Evolutionary conservation across 2,329 filamentous ascomycete genomes (phyloP).

Genomic region (Pseudogymnoascus sp.): DNA sequence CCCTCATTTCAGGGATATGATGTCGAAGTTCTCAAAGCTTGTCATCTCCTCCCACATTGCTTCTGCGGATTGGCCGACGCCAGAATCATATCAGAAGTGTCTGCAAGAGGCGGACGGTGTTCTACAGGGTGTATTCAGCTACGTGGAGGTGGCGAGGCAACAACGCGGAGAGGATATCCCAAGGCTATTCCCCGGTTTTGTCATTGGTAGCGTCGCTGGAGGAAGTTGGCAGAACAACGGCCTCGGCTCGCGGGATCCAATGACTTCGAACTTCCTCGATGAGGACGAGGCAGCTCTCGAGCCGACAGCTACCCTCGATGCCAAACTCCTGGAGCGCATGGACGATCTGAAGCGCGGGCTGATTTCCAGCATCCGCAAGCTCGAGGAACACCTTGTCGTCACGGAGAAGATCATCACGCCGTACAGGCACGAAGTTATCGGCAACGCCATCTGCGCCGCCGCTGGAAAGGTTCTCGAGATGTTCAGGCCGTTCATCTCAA

Average conservation of each 20-base stretch:
- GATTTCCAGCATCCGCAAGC: conserved; percentile 72
- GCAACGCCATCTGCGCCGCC: conserved; percentile 72
- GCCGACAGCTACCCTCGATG: conserved; percentile 66
- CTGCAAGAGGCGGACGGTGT: conserved; percentile 96
- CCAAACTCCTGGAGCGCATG: conserved; percentile 68
- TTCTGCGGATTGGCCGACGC: conserved; percentile 88
- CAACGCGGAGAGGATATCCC: conserved; percentile 90
- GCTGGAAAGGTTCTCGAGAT: conserved; percentile 76
- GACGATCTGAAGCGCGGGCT: conserved; percentile 81
- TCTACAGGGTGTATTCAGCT: conserved; percentile 86
- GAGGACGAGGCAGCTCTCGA: conserved; percentile 67
- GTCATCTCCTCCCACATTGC: conserved; percentile 97
- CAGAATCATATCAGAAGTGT: conserved; percentile 91
- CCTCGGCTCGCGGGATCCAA: conserved; percentile 56
- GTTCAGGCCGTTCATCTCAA: conserved; percentile 82
- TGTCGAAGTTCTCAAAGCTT: conserved; percentile 99
- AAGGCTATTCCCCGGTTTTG: conserved; percentile 86
- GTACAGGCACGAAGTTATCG: conserved; percentile 68
- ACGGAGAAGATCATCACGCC: conserved; percentile 76
- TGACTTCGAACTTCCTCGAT: conserved; percentile 77
- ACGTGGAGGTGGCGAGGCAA: conserved; percentile 88
- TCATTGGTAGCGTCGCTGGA: conserved; percentile 73
- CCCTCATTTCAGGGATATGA: conserved; percentile 96
- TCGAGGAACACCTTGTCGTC: conserved; percentile 74
- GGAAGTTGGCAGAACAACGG: conserved; percentile 81